These are phyloP conservation scores for Geum urbanum DNA, from an alignment of 306 rosid species.

Conservation along the genomic window DNA sequence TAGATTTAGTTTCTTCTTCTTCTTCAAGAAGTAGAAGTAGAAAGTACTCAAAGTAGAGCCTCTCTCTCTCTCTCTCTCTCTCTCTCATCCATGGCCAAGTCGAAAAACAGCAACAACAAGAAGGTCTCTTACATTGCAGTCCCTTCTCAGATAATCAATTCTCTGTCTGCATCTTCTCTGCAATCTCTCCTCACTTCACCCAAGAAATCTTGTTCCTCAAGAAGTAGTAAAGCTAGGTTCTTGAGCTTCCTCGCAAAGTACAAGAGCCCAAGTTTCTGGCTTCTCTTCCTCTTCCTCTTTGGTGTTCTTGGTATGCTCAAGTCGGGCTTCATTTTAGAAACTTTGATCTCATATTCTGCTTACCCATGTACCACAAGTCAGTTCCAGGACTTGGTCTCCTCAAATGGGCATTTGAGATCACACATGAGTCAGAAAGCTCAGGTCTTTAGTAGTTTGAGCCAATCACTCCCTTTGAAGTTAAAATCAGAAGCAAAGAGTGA, in stretches of 20 bases:
- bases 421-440: constrained; percentile 28
- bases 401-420: constrained; percentile 30
- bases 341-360: constrained; percentile 40
- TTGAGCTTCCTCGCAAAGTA: constrained; percentile 21
- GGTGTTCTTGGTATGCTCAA: constrained; percentile 60
- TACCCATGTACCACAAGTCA: constrained; percentile 49
- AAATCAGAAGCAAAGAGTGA: constrained; percentile 4
- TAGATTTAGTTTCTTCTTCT: constrained; percentile 6
- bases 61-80: not conserved
- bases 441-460: constrained; percentile 3
- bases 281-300: constrained; percentile 52
- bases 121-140: constrained; percentile 77
- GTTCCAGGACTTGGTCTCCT: constrained; percentile 28
- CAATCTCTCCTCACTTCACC: constrained; percentile 79
- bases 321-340: constrained; percentile 39
- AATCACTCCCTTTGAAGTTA: constrained; percentile 17
- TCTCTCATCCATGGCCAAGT: constrained; percentile 52
- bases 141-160: constrained; percentile 87
- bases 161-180: constrained; percentile 77
- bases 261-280: constrained; percentile 50
- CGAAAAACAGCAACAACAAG: constrained; percentile 48
- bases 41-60: not conserved
- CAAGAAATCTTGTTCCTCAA: constrained; percentile 57
- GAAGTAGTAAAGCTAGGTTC: constrained; percentile 25
- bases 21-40: not conserved